phyloP scores from a whole-genome alignment of 2,329 filamentous ascomycete genomes.

The Fusarium sp. region DNA sequence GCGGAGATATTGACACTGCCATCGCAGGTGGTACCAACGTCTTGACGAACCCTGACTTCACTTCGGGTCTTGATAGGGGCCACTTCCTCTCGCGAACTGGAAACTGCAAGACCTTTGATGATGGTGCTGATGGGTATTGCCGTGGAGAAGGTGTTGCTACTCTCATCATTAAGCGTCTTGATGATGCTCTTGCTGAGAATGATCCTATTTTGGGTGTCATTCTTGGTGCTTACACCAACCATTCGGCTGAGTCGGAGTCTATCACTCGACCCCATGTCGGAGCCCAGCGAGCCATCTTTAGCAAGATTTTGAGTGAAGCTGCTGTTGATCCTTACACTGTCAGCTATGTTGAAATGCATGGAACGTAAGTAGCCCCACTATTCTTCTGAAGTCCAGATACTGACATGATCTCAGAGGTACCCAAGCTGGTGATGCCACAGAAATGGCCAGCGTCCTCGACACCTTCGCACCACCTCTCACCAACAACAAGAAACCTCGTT shows the following conservation, averaged over 20 bases:
- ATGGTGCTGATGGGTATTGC: constrained; percentile 71
- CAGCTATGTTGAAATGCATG: constrained; percentile 91
- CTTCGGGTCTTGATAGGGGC: constrained; percentile 72
- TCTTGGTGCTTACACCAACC: constrained; percentile 74
- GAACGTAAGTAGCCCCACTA: constrained; percentile 50
- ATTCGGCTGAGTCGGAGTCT: constrained; percentile 76
- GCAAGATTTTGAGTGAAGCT: constrained; percentile 75
- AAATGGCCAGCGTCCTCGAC: constrained; percentile 81
- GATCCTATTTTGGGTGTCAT: constrained; percentile 76
- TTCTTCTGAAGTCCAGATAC: background rate
- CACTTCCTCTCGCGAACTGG: constrained; percentile 69
- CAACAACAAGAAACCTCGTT: background rate
- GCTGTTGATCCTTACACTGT: constrained; percentile 82
- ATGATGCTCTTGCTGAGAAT: constrained; percentile 65
- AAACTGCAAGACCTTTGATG: constrained; percentile 63
- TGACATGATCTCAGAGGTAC: constrained; percentile 72
- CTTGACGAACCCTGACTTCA: constrained; percentile 74
- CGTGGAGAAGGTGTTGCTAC: constrained; percentile 62
- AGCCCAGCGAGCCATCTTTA: constrained; percentile 72
- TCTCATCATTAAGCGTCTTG: constrained; percentile 63
- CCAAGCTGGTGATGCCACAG: constrained; percentile 85
- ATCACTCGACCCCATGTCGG: constrained; percentile 78
- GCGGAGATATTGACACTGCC: constrained; percentile 82
- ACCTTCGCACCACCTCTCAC: constrained; percentile 57
- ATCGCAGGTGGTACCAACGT: constrained; percentile 82